Evolutionary conservation across 1,284 basidiomycete genomes (phyloP), one percentile per base, ranked within the genome.

Genomic region (Anthracocystis walkeri): DNA sequence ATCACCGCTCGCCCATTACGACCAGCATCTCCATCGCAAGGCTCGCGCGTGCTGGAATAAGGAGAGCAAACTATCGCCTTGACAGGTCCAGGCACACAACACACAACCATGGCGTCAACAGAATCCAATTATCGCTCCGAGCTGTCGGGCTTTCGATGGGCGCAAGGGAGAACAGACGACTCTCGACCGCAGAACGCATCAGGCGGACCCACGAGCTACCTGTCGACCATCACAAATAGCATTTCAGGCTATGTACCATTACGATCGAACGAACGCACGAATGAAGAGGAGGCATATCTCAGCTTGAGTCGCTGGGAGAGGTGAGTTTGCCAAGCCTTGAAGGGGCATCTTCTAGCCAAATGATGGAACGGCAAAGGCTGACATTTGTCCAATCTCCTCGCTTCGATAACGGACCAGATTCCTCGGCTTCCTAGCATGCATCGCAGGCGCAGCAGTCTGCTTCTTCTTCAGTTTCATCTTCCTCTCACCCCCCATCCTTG

Each of bases 211-310:
- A 29, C 62, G 23, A 69, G 72, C 68, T 78, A 72, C 29, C 66
- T 79, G 0, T 78, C 77, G n/a, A 82, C 79, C 53, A 81, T 75
- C 49, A 85, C 80, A 90, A 92, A 54, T 89, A 91, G 83, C 18
- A 82, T 89, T 21, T 88, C 87, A 10, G 88, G 87, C n/a, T 98
- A 97, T 82, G 91, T 98, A 49, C 96, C 97, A 0, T 87, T 98
- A 64, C 89, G 94, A 25, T 93, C 92, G 5, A 90, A 86, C 74
- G 93, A 94, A 72, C 88, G 90, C 44, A 91, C 92, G 38, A 95
- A 95, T 84, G 96, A 99, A 86, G 96, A 99, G 81, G 95, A 98
- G 84, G 96, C 96, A 2, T 97, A 92, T 88, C 66, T 85, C n/a
- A 80, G 77, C 49, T 65, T 85, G 44, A 81, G 78, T 52, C 72